Conservation (phyloP, 768 basidiomycete species). For the Panellus pusillus region DNA sequence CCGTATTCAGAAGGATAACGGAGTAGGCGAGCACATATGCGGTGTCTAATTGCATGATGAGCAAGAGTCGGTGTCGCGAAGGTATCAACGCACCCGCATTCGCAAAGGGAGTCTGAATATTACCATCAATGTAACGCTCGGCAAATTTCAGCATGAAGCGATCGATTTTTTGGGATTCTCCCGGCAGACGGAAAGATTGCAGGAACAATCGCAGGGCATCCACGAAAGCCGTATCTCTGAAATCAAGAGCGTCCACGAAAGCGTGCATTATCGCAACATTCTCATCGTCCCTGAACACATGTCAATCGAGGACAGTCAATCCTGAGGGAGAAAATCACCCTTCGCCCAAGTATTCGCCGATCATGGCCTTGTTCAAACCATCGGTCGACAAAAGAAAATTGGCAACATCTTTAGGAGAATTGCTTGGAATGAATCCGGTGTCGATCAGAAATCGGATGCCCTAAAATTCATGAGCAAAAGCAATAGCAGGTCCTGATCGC, state of each 20-base stretch:
- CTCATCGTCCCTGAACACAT: conserved; percentile 66
- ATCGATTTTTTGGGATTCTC: conserved; percentile 98
- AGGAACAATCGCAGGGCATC: conserved; percentile 89
- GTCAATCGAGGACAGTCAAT: background rate
- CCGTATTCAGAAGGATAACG: conserved; percentile 94
- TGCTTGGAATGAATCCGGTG: conserved; percentile 79
- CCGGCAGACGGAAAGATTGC: conserved; percentile 95
- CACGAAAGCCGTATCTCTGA: conserved; percentile 78
- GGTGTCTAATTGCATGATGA: conserved; percentile 57
- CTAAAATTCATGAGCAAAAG: conserved; percentile 37
- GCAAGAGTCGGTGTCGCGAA: background rate
- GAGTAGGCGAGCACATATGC: conserved; percentile 96
- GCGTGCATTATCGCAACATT: conserved; percentile 97
- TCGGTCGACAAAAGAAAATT: conserved; percentile 84
- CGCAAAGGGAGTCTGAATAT: conserved; percentile 80
- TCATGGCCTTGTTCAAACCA: conserved; percentile 92
- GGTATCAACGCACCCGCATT: conserved; percentile 74
- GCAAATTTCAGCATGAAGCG: conserved; percentile 99
- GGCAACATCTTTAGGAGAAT: conserved; percentile 76
- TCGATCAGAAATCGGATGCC: conserved; percentile 89
- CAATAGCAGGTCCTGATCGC: conserved; percentile 1
- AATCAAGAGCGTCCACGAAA: conserved; percentile 91
- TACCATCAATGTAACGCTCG: conserved; percentile 91
- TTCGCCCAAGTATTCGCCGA: conserved; percentile 98
- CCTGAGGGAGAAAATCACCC: conserved; percentile 58